A percentile compares a stretch with the other conserved stretches of the same genome.
These are phyloP conservation scores for Durotheca rogersii DNA, from an alignment of 495 filamentous ascomycete genomes.

Conservation along the genomic window DNA sequence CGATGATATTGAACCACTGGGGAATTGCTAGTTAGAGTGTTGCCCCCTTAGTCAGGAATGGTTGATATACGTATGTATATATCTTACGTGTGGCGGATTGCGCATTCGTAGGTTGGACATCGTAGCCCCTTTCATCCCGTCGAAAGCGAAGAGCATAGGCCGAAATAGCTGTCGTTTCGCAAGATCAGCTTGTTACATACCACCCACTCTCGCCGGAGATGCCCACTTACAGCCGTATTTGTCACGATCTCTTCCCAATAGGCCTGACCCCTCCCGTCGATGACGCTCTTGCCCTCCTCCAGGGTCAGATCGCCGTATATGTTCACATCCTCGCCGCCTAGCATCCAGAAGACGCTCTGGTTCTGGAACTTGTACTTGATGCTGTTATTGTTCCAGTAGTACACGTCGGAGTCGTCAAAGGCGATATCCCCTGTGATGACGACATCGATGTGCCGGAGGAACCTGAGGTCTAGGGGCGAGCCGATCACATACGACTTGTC, in stretches of 20 bases:
- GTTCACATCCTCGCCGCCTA: constrained; percentile 38
- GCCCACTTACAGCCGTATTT: constrained; percentile 36
- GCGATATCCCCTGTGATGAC: constrained; percentile 29
- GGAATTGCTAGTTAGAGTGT: not conserved
- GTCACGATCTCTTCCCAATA: constrained; percentile 66
- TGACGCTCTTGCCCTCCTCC: constrained; percentile 26
- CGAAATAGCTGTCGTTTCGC: constrained; percentile 16
- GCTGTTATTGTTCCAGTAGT: constrained; percentile 34
- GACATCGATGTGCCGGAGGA: constrained; percentile 63
- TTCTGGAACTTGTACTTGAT: constrained; percentile 37
- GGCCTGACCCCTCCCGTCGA: constrained; percentile 54
- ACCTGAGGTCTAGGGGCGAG: constrained; percentile 65
- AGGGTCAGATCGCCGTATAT: constrained; percentile 30
- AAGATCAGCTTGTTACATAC: constrained; percentile 3
- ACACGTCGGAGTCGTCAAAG: constrained; percentile 30
- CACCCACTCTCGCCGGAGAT: not conserved
- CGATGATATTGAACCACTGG: constrained; percentile 64
- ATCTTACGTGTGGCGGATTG: constrained; percentile 56
- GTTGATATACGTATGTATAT: no score
- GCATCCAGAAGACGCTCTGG: constrained; percentile 32
- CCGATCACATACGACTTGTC: constrained; percentile 58
- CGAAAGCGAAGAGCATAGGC: constrained; percentile 58
- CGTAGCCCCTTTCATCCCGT: constrained; percentile 60
- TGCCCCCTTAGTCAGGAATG: no score
- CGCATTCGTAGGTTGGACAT: constrained; percentile 62